Evolutionary conservation across 192 early-diverging fungal species (phyloP), one percentile per base, ranked within the genome.

Genomic region (Dissophora globulifera): DNA sequence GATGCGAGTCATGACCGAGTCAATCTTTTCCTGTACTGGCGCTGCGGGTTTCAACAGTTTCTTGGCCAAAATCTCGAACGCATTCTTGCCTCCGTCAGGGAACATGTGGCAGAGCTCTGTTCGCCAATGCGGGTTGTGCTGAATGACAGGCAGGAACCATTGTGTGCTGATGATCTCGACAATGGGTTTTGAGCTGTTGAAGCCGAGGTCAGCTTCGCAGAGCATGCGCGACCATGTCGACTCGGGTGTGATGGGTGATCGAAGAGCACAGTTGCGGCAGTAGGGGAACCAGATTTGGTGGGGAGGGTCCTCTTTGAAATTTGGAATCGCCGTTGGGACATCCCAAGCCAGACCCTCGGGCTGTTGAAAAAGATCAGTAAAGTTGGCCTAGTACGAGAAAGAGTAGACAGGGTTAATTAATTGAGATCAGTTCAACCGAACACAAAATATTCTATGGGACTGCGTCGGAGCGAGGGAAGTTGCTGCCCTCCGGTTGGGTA

Each of bases 191-290:
- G 62, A 10, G 12, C 3, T 0, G 20, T 61, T 38, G 29, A 67
- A 13, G 4, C 72, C 72, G 2, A 76, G 47, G 29, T 67, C 33
- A 10, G 23, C 13, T 4, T 61, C 58, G 17, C 72, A 76, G 35
- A 76, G 64, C 0, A 76, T 15, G 2, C 43, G 7, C 15, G 72
- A 76, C 72, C 72, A 76, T 0, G 72, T 41, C 1, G 72, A 76
- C 4, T 60, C 52, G 0, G 72, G 72, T 0, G 42, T 50, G 72
- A 76, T 76, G 46, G 72, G 56, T 0, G 57, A 61, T 1, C 72
- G 72, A 31, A 76, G 51, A 0, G 72, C 72, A 54, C 72, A 76
- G 23, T 67, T 76, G 38, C 72, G 72, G 40, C 72, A 76, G 29
- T 76, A 76, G 0, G 72, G 72, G 19, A 62, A 76, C 72, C 72